These are phyloP conservation scores for Phlebopus sp. DNA, from an alignment of 1,284 basidiomycete species.

Conservation along the genomic window DNA sequence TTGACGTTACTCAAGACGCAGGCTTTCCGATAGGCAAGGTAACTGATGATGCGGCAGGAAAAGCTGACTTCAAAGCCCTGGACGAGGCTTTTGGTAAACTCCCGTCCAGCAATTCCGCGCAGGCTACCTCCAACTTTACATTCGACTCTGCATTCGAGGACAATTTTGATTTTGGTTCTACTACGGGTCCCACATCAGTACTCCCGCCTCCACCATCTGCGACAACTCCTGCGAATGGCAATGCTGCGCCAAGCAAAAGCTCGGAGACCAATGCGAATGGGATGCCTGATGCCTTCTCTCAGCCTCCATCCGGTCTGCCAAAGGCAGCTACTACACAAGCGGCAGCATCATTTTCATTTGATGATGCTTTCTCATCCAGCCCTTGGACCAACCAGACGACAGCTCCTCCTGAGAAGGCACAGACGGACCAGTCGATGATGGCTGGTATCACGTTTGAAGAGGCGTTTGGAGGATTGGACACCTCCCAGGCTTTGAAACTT, in stretches of 20 bases:
- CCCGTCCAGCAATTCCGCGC: slow-evolving; percentile 36
- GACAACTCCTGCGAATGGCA: slow-evolving; percentile 16
- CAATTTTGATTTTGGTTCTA: slow-evolving; percentile 77
- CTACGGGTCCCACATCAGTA: slow-evolving; percentile 36
- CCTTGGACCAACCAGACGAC: slow-evolving; percentile 13
- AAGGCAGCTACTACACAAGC: slow-evolving; percentile 16
- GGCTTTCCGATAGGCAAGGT: slow-evolving; percentile 22
- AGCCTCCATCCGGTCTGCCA: slow-evolving; percentile 6
- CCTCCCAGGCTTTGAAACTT: slow-evolving; percentile 42
- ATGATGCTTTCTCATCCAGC: slow-evolving; percentile 46
- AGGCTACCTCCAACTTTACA: slow-evolving; percentile 46
- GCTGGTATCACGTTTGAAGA: slow-evolving; percentile 53
- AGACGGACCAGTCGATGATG: slow-evolving; percentile 13
- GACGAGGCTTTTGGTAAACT: slow-evolving; percentile 68
- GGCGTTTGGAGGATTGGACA: slow-evolving; percentile 52
- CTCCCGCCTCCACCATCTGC: slow-evolving; percentile 24
- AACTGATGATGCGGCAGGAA: slow-evolving; percentile 15
- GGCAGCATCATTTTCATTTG: slow-evolving; percentile 41
- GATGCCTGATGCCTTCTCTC: slow-evolving; percentile 16
- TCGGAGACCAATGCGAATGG: slow-evolving; percentile 17
- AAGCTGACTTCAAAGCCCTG: slow-evolving; percentile 61
- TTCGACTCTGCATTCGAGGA: slow-evolving; percentile 82
- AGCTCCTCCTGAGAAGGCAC: slow-evolving; percentile 18
- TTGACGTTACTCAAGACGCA: slow-evolving; percentile 22
- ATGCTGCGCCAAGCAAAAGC: slow-evolving; percentile 13